These are phyloP conservation scores for Nectriaceae sp. DNA, from an alignment of 2,329 filamentous ascomycete species.

Conservation along the genomic window DNA sequence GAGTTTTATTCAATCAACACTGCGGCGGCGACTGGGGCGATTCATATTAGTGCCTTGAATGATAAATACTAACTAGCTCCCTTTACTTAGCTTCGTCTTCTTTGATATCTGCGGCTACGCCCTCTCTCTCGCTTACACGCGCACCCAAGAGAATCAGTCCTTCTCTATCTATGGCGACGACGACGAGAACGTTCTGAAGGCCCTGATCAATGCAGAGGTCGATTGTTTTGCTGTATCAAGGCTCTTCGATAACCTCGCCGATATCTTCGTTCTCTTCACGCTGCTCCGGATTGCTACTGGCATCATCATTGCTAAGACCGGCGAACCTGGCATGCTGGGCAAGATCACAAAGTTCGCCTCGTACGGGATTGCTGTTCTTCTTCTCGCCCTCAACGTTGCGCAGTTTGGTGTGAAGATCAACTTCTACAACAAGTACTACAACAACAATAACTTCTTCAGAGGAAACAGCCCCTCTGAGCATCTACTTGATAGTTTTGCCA, in stretches of 20 bases:
- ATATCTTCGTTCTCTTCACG: conserved; percentile 25
- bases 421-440: conserved; percentile 6
- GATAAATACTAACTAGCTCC: background rate
- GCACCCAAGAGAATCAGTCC: background rate
- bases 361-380: conserved; percentile 13
- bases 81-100: conserved; percentile 19
- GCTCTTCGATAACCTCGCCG: conserved; percentile 10
- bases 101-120: conserved; percentile 15
- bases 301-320: conserved; percentile 18
- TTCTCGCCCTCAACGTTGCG: conserved; percentile 16
- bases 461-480: background rate
- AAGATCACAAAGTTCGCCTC: conserved; percentile 16
- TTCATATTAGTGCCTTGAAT: background rate
- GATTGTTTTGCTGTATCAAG: conserved; percentile 4
- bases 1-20: conserved; percentile 9
- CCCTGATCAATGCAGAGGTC: conserved; percentile 6
- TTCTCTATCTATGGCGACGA: no score
- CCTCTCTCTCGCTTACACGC: conserved; percentile 10
- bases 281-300: conserved; percentile 24
- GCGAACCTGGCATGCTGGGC: conserved; percentile 2
- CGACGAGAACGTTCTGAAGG: background rate
- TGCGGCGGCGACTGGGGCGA: no score
- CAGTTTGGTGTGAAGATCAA: conserved; percentile 20
- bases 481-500: background rate
- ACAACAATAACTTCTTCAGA: background rate